Percentiles rank a stretch among this genome's conserved stretches.
Evolutionary conservation across 202 grass and related monocot species (phyloP).

Genomic region (Hordeum pubiflorum): DNA sequence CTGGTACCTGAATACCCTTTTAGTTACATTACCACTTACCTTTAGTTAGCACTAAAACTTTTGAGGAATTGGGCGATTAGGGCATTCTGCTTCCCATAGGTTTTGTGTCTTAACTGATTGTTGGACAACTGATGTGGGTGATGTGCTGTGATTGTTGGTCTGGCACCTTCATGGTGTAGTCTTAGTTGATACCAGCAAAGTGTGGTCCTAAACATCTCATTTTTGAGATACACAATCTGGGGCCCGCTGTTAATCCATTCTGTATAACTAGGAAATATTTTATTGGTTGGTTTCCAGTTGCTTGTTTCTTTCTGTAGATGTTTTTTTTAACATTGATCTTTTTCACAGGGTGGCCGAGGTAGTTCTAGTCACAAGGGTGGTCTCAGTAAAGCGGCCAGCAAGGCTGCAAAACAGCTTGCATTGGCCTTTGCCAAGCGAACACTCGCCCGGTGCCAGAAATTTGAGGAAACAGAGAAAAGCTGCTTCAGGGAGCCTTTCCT

Average conservation of each 20-base stretch:
- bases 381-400: constrained; percentile 42
- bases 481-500: constrained; percentile 65
- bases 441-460: constrained; percentile 49
- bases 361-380: constrained; percentile 65
- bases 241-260: background rate
- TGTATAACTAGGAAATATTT: background rate
- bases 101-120: background rate
- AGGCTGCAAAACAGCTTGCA: constrained; percentile 61
- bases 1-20: constrained; percentile 39
- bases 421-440: constrained; percentile 68
- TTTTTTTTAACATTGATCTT: background rate
- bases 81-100: background rate
- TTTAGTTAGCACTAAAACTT: background rate
- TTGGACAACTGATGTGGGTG: background rate
- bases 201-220: background rate
- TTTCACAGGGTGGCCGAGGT: constrained; percentile 52
- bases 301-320: background rate
- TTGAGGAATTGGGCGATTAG: background rate
- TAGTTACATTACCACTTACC: background rate
- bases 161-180: background rate
- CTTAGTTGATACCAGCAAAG: background rate
- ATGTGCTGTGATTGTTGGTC: background rate
- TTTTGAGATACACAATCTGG: background rate
- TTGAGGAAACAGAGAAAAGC: constrained; percentile 60
- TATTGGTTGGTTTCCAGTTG: background rate